Conservation (phyloP, 2,329 filamentous ascomycete species). For the Zymoseptoria brevis region DNA sequence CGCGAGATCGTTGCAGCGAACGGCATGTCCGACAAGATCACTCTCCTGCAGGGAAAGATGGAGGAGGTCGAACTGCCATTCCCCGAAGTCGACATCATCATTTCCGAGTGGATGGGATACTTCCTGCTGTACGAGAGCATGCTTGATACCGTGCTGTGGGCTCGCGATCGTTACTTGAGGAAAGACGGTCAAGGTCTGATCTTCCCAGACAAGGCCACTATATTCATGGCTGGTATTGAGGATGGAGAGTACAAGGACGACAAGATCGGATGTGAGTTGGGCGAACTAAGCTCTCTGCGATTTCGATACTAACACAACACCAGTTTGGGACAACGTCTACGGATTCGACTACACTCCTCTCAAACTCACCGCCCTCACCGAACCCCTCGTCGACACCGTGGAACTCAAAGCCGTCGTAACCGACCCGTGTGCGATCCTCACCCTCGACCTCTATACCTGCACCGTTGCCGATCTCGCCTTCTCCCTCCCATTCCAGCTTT, state of each 20-base stretch:
- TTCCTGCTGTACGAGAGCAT: conserved; percentile 98
- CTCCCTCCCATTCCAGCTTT: conserved; percentile 66
- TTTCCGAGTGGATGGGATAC: conserved; percentile 99
- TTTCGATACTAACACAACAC: conserved; percentile 16
- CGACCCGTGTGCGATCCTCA: conserved; percentile 76
- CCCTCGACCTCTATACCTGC: conserved; percentile 90
- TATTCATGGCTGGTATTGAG: conserved; percentile 94
- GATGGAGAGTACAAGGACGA: conserved; percentile 99
- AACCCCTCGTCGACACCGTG: conserved; percentile 95
- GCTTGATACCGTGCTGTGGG: conserved; percentile 96
- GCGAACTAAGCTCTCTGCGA: background rate
- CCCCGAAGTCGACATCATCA: conserved; percentile 97
- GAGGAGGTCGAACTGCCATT: conserved; percentile 92
- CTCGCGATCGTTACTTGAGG: conserved; percentile 81
- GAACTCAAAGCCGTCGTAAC: conserved; percentile 96
- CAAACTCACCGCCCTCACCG: conserved; percentile 85
- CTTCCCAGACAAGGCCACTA: conserved; percentile 97
- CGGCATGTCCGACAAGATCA: conserved; percentile 92
- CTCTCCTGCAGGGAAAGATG: conserved; percentile 98
- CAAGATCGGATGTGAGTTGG: conserved; percentile 88
- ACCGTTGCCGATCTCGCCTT: conserved; percentile 80
- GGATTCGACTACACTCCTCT: conserved; percentile 94
- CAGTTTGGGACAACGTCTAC: conserved; percentile 99
- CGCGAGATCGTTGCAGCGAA: conserved; percentile 89
- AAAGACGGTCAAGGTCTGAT: conserved; percentile 70